Base-by-base conservation (phyloP, 257 asterid genomes). In the Fraxinus americana region DNA sequence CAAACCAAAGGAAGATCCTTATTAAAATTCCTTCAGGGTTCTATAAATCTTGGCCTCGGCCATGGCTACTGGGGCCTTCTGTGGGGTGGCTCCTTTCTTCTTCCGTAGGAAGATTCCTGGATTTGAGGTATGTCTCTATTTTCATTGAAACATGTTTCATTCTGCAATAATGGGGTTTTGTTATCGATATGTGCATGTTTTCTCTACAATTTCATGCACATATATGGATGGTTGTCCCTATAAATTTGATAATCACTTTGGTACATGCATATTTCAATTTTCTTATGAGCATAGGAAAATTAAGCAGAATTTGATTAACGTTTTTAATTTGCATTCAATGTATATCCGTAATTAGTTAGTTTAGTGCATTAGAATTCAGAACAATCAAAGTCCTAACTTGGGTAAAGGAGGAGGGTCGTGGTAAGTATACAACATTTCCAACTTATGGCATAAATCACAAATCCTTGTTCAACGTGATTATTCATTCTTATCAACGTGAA, bases 51-150 rank as follows among this genome's bases (percentile, higher is more conserved):
- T 83, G 52, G 59, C 36, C 16, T 65, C 75, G 68, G 82, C 85
- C 77, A 89, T 91, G 92, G 75, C 90, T 50, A 71, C 90, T 0
- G 86, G 88, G 73, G 80, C 70, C 21, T 83, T 88, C 78, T 84
- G 90, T 75, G 89, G 92, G 14, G 89, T 89, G 27, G 77, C 88
- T 11, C 92, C 90, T 71, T 80, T 85, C 77, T 23, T 89, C 39
- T 80, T 86, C 73, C 89, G 89, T 6, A 85, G 80, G 78, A 89
- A 74, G 79, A 35, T 78, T 82, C 82, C 90, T 79, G 83, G 77
- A 70, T 71, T 72, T 79, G 85, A 86, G 96, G 96, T 90, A 67
- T 32, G 80, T 43, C 16, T 8, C 45, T 21, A 35, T 52, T 1
- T 52, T 23, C 27, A 30, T 35, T 16, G 34, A 1, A 21, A 36